A percentile compares a stretch with the other conserved stretches of the same genome.
Conservation (phyloP, 352 stramenopile species). For the Globisporangium okanoganense region DNA sequence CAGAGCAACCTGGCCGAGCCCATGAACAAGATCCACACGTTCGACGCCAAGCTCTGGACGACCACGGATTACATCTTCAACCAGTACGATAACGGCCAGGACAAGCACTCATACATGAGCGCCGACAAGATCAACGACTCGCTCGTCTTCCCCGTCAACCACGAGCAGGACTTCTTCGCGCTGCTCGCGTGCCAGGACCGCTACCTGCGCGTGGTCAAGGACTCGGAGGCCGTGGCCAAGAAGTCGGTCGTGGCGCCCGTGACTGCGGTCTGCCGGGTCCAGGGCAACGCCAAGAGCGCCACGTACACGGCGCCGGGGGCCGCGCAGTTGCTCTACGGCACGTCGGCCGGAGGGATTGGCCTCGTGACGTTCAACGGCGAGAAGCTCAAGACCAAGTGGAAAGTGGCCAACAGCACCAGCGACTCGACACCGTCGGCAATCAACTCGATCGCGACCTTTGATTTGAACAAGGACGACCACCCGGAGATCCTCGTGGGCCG, state of each 20-base stretch:
- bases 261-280: constrained; percentile 43
- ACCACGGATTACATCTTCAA: constrained; percentile 79
- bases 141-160: constrained; percentile 44
- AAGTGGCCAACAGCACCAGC: constrained; percentile 30
- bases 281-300: constrained; percentile 14
- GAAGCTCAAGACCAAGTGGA: constrained; percentile 74
- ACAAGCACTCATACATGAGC: constrained; percentile 77
- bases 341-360: constrained; percentile 45
- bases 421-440: constrained; percentile 35
- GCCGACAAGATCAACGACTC: constrained; percentile 82
- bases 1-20: constrained; percentile 82
- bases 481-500: constrained; percentile 74
- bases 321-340: constrained; percentile 69
- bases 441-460: constrained; percentile 74
- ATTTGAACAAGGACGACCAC: constrained; percentile 79
- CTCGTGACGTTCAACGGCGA: constrained; percentile 66
- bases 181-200: constrained; percentile 75
- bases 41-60: constrained; percentile 72
- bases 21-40: constrained; percentile 64
- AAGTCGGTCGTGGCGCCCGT: constrained; percentile 54
- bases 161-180: constrained; percentile 60
- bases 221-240: constrained; percentile 54
- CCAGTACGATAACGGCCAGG: constrained; percentile 75
- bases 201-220: constrained; percentile 56
- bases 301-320: constrained; percentile 15